Evolutionary conservation across 2,329 filamentous ascomycete species (phyloP).

Genomic region (Fusarium secorum): DNA sequence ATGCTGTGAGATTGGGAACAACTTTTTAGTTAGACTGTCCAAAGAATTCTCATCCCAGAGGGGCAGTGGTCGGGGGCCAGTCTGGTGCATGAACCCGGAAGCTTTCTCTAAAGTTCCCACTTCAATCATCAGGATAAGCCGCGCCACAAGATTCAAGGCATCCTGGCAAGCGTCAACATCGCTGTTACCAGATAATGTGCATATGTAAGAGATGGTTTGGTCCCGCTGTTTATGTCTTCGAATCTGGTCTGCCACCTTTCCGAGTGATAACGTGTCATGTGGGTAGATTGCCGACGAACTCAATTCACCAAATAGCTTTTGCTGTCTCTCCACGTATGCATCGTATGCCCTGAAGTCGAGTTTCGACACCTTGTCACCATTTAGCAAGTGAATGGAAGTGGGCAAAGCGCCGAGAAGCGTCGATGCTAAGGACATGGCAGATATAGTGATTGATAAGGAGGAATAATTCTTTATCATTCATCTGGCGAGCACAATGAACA

Average conservation of each 20-base stretch:
- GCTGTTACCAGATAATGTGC: fast-evolving
- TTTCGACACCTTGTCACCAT: neutral
- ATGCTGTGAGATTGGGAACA: fast-evolving
- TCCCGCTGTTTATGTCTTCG: fast-evolving
- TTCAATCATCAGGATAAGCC: neutral
- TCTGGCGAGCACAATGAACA: neutral
- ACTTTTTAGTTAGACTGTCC: fast-evolving
- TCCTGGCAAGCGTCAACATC: fast-evolving
- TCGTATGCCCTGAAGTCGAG: neutral
- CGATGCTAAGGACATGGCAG: fast-evolving
- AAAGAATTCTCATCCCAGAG: fast-evolving
- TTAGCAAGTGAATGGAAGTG: fast-evolving
- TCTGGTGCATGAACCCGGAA: neutral
- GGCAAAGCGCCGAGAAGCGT: neutral
- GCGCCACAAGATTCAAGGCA: fast-evolving
- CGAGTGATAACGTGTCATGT: fast-evolving
- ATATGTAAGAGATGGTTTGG: fast-evolving
- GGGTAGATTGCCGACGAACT: neutral
- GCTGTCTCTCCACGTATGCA: fast-evolving
- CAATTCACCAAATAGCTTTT: fast-evolving
- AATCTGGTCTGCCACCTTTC: fast-evolving
- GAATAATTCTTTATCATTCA: neutral
- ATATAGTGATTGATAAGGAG: fast-evolving
- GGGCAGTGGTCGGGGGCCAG: fast-evolving
- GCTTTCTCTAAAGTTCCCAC: fast-evolving